phyloP scores from a whole-genome alignment of 441 rosid genomes.

The Capsella rubella region DNA sequence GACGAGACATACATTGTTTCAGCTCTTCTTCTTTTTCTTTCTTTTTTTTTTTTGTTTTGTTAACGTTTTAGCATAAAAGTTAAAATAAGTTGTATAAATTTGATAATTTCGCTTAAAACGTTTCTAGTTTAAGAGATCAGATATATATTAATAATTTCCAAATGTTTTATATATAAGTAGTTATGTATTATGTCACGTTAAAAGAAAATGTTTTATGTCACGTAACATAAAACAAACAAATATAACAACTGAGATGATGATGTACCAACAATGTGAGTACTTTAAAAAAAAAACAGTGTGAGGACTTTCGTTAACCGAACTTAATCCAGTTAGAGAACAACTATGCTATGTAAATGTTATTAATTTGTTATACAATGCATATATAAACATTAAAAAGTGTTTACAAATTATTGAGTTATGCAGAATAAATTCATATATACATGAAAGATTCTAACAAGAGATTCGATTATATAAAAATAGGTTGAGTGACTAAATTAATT shows the following conservation, averaged over 20 bases:
- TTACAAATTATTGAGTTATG: background rate
- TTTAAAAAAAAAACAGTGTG: background rate
- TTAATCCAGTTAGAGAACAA: background rate
- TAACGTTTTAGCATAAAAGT: too few relatives aligned
- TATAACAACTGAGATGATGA: background rate
- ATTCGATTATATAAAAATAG: conserved; percentile 25
- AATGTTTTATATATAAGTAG: too few relatives aligned
- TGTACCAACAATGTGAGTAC: background rate
- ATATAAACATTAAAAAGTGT: background rate
- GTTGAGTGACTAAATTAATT: conserved; percentile 16
- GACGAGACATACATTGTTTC: background rate
- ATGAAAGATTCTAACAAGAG: conserved; percentile 5
- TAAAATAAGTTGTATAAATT: background rate
- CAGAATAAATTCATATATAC: background rate
- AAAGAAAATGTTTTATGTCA: background rate
- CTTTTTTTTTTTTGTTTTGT: too few relatives aligned
- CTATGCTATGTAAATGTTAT: background rate
- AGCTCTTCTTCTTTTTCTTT: background rate
- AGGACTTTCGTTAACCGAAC: background rate
- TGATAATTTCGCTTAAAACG: background rate
- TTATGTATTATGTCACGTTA: too few relatives aligned
- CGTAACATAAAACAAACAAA: background rate
- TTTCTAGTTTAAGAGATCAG: background rate
- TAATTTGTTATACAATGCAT: background rate
- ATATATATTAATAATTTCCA: too few relatives aligned